Evolutionary conservation across 2,329 filamentous ascomycete species (phyloP).

Genomic region (Penicillium sp.): DNA sequence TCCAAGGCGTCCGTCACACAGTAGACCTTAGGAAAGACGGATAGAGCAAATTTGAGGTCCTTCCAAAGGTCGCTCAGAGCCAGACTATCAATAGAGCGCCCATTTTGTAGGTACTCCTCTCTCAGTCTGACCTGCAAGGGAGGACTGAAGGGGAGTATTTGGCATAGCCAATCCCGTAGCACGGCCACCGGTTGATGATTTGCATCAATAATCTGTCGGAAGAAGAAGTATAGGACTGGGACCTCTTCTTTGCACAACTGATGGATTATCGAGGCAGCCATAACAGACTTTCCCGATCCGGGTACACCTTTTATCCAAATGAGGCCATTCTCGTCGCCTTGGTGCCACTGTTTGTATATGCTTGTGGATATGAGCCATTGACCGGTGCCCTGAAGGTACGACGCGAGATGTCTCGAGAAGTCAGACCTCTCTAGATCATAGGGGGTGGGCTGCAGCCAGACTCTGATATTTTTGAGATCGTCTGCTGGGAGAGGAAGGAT

Average conservation of each 20-base stretch:
- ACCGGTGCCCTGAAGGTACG: slow-evolving; percentile 1
- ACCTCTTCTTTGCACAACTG: slow-evolving; percentile 1
- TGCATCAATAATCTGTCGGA: slow-evolving; percentile 23
- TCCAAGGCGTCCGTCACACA: slow-evolving; percentile 49
- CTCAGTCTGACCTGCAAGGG: slow-evolving; percentile 9
- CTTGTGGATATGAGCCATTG: slow-evolving; percentile 3
- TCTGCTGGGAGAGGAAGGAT: slow-evolving; percentile 6
- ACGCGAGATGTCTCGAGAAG: slow-evolving; percentile 5
- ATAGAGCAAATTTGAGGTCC: slow-evolving; percentile 5
- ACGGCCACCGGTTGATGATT: slow-evolving; percentile 18
- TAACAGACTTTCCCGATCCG: slow-evolving; percentile 27
- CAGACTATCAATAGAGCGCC: not conserved
- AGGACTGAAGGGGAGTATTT: slow-evolving; percentile 10
- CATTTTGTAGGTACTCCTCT: not conserved
- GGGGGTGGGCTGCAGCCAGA: slow-evolving; percentile 10
- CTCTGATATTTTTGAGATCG: not conserved
- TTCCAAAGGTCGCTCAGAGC: slow-evolving; percentile 15
- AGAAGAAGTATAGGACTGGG: slow-evolving; percentile 24
- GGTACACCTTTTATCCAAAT: slow-evolving; percentile 28
- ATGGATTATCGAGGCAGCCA: slow-evolving; percentile 21
- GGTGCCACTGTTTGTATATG: slow-evolving; percentile 17
- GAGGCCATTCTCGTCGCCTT: slow-evolving; percentile 9
- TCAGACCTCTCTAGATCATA: slow-evolving; percentile 9
- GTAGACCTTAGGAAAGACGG: slow-evolving; percentile 28
- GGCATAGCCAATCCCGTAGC: slow-evolving; percentile 23